Percentiles rank a stretch among this genome's conserved stretches.
These are phyloP conservation scores for Trebouxia sp. DNA, from an alignment of 139 green algal species.

Conservation along the genomic window DNA sequence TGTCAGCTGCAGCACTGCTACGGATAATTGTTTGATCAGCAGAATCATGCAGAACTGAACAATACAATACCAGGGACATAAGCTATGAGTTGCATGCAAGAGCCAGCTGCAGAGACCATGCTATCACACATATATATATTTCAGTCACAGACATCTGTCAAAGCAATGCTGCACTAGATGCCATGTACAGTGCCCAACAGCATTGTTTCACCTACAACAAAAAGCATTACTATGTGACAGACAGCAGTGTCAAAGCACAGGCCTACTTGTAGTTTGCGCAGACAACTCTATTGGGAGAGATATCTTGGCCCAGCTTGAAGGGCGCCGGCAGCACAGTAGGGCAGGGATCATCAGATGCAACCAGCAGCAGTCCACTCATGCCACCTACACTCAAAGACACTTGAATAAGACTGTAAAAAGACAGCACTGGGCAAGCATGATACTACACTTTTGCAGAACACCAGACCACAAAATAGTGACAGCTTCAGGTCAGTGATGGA, in stretches of 20 bases:
- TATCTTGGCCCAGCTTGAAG: slow-evolving; percentile 70
- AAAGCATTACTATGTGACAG: neutral
- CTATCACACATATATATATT: too few relatives aligned
- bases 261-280: slow-evolving; percentile 57
- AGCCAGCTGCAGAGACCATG: too few relatives aligned
- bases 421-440: neutral
- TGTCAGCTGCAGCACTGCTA: too few relatives aligned
- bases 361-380: slow-evolving; percentile 73
- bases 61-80: too few relatives aligned
- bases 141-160: too few relatives aligned
- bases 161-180: too few relatives aligned
- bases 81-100: too few relatives aligned
- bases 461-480: neutral
- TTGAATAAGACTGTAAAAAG: too few relatives aligned
- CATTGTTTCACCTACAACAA: neutral
- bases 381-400: slow-evolving; percentile 42
- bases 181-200: neutral
- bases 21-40: too few relatives aligned
- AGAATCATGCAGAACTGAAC: too few relatives aligned
- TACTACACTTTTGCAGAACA: too few relatives aligned
- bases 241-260: neutral
- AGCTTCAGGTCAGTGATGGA: too few relatives aligned
- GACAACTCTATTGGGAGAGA: slow-evolving; percentile 77
- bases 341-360: slow-evolving; percentile 72
- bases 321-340: slow-evolving; percentile 73